Base-by-base conservation (phyloP, 345 rosid species). In the Melastoma malabathricum region DNA sequence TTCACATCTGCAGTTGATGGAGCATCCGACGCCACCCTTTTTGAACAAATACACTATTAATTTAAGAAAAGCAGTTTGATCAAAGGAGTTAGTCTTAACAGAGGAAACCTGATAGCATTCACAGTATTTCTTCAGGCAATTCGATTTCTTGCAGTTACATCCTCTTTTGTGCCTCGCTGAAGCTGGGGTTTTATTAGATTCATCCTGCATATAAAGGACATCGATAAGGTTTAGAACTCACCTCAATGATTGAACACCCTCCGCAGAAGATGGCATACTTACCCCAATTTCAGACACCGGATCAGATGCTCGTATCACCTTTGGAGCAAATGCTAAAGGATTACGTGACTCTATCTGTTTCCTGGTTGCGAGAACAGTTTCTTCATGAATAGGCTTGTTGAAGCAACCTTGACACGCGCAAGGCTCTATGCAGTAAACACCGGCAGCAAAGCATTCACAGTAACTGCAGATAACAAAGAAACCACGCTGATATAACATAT, bases 401-500 rank as follows among this genome's bases (percentile, higher is more conserved):
- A 77, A 84, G 72, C 99, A 92, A 57, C 83, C 99, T 79, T 80
- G 86, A 71, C 99, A 92, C 50, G 95, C 82, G 51, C 99, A 92
- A 23, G 99, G 95, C 63, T 88, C 99, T 47, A 88, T 81, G 64
- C 99, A 92, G 61, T 92, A 92, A 19, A 92, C 88, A 47, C 99
- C 97, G 62, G 99, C 97, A 72, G 99, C 99, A 77, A 92, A 92
- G 56, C 99, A 92, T 74, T 92, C 99, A 57, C 99, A 92, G 64
- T 92, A 92, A 68, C 98, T 92, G 86, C 74, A 66, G 22, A 3
- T 52, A 56, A 25, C 34, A 8, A 50, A 13, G 9, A 54, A 10
- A 15, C 55, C 47, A 23, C 9, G 41, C 41, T 34, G 6, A 34
- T 12, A 34, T 9, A 6, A 34, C 41, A 34, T 34, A 34, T 5